A percentile compares a stretch with the other conserved stretches of the same genome.
These are phyloP conservation scores for Ammopiptanthus mongolicus DNA, from an alignment of 306 rosid genomes.

Conservation along the genomic window DNA sequence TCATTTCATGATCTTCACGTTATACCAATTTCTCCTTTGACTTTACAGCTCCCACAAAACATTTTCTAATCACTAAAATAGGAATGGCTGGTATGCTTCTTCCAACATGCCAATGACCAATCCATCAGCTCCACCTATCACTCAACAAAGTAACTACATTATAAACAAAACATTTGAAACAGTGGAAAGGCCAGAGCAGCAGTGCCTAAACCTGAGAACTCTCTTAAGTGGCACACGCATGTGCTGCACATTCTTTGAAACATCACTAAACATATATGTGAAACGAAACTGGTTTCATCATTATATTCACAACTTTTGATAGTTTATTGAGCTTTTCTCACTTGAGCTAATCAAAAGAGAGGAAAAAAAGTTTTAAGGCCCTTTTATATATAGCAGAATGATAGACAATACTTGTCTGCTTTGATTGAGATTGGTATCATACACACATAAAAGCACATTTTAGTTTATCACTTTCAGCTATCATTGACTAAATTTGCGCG, in stretches of 20 bases:
- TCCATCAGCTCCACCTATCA: conserved; percentile 14
- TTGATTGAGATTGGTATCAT: conserved; percentile 41
- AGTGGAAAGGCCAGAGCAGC: neutral
- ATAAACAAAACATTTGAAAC: conserved; percentile 12
- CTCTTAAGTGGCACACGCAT: conserved; percentile 34
- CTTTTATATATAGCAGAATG: conserved; percentile 10
- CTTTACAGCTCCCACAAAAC: conserved; percentile 24
- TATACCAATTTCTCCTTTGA: conserved; percentile 15
- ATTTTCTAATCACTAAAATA: neutral
- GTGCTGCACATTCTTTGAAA: conserved; percentile 40
- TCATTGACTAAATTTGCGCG: conserved; percentile 35
- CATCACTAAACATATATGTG: too few relatives aligned
- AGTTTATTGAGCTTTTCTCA: conserved; percentile 27
- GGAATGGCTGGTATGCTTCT: neutral
- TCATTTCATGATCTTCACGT: neutral
- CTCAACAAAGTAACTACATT: neutral
- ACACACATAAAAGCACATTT: conserved; percentile 25
- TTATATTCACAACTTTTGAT: conserved; percentile 26
- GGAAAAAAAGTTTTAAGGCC: neutral
- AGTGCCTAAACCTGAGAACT: neutral
- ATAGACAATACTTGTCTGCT: conserved; percentile 29
- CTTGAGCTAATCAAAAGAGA: conserved; percentile 15
- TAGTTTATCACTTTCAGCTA: conserved; percentile 41
- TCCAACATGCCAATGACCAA: conserved; percentile 25
- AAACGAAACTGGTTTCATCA: conserved; percentile 32